These are phyloP conservation scores for Lactarius pseudohatsudake DNA, from an alignment of 768 basidiomycete genomes.

Conservation along the genomic window DNA sequence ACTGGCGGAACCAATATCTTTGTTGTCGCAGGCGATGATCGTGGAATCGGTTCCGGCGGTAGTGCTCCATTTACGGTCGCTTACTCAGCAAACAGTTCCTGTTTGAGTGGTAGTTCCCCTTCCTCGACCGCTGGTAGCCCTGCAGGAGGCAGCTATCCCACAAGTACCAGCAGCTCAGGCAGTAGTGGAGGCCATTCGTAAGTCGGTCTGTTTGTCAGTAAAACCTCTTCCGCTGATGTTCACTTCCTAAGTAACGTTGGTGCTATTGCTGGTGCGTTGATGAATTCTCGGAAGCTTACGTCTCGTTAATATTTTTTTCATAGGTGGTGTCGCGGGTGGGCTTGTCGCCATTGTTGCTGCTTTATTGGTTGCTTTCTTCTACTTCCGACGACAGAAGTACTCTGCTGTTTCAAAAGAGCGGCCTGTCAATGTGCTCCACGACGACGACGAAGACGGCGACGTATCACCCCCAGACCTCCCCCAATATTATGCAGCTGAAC, in stretches of 20 bases:
- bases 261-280: constrained; percentile 20
- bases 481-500: constrained; percentile 73
- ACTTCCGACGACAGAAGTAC: constrained; percentile 49
- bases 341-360: constrained; percentile 49
- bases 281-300: neutral
- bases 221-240: neutral
- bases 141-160: constrained; percentile 72
- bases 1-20: constrained; percentile 65
- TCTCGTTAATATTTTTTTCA: constrained; percentile 37
- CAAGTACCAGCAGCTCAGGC: constrained; percentile 43
- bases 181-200: constrained; percentile 31
- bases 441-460: constrained; percentile 47
- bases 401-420: constrained; percentile 49
- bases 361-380: constrained; percentile 46
- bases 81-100: constrained; percentile 51
- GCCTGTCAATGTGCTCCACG: constrained; percentile 65
- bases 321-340: constrained; percentile 58
- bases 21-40: constrained; percentile 62
- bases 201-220: neutral
- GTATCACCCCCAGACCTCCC: constrained; percentile 55
- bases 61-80: constrained; percentile 58
- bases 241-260: constrained; percentile 15
- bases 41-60: constrained; percentile 69
- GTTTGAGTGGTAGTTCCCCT: constrained; percentile 60
- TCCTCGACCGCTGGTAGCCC: constrained; percentile 76